Evolutionary conservation across 495 filamentous ascomycete species (phyloP), one percentile per base, ranked within the genome.

Genomic region (Daldinia childiae): DNA sequence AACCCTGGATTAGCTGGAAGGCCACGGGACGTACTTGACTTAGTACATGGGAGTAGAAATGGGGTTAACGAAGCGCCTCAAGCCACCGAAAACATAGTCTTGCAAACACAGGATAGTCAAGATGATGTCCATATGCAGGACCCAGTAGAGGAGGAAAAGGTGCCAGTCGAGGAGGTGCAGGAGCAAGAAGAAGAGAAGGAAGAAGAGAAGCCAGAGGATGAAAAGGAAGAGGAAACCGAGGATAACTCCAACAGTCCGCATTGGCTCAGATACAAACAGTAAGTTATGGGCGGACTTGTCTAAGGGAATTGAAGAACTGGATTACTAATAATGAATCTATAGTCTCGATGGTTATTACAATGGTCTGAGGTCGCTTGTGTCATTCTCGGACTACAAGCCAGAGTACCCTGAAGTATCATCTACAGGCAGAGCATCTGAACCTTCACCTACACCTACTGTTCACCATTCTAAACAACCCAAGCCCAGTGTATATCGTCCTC

Each of bases 261-360:
- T 11, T 85, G 83, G 83, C 58, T 84, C n/a, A 64, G 48, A 17
- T 84, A 79, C 54, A 75, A 69, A 36, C 81, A 82, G 83, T 85
- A 68, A 80, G 82, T 79, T 2, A 1, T 19, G 41, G 3, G 26
- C 7, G 9, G 7, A 45, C 6, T 24, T 36, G 6, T 27, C 21
- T 24, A 3, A 3, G 12, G 6, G 21, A 24, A 21, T 48, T 27
- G 9, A 14, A 17, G n/a, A 12, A 58, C 34, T 50, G 21, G 30
- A 43, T 64, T 45, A 24, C 55, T 73, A 69, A 72, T 68, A 27
- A 43, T 55, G 8, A 68, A 34, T 21, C 2, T 1, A 17, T 36
- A 85, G 83, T 45, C 80, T 97, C 51, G 88, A 87, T 69, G 86
- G 93, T 48, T 97, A 94, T 78, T 91, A 94, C 78, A 91, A 91